Conservation (phyloP, 371 early-diverging fungal species). For the Saksenaea vasiformis region DNA sequence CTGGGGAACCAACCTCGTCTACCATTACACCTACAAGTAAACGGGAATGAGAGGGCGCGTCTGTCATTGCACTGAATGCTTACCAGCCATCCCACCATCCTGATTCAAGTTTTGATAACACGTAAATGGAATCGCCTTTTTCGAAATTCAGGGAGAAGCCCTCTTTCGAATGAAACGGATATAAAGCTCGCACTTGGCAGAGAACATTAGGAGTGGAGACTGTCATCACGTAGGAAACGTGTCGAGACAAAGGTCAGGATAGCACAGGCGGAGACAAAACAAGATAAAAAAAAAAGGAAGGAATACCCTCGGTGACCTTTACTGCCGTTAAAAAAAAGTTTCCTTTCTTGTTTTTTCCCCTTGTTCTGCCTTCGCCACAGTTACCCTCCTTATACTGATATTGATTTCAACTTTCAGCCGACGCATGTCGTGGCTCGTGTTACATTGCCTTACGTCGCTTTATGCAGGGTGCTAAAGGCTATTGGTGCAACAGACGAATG, state of each 20-base stretch:
- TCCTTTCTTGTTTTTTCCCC: background rate
- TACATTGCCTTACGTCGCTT: background rate
- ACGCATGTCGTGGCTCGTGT: background rate
- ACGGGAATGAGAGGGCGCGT: background rate
- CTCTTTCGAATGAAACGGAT: constrained; percentile 76
- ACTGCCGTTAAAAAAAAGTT: too few relatives aligned
- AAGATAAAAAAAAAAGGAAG: background rate
- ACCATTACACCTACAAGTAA: constrained; percentile 47
- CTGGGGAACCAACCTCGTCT: constrained; percentile 88
- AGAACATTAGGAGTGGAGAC: constrained; percentile 30
- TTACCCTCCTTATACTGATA: background rate
- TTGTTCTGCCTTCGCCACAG: background rate
- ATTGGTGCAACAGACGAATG: background rate
- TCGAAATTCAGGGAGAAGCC: constrained; percentile 72
- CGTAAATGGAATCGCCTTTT: constrained; percentile 80
- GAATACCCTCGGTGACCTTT: background rate
- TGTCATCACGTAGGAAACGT: constrained; percentile 9
- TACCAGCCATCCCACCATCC: constrained; percentile 94
- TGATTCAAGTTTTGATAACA: constrained; percentile 76
- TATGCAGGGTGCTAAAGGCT: background rate
- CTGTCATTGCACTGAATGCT: background rate
- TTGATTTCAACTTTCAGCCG: background rate
- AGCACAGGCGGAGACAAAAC: background rate
- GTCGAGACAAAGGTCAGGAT: background rate
- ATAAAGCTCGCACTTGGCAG: constrained; percentile 62